A percentile compares a stretch with the other conserved stretches of the same genome.
These are phyloP conservation scores for Neofusicoccum laricinum DNA, from an alignment of 2,329 filamentous ascomycete species.

Conservation along the genomic window DNA sequence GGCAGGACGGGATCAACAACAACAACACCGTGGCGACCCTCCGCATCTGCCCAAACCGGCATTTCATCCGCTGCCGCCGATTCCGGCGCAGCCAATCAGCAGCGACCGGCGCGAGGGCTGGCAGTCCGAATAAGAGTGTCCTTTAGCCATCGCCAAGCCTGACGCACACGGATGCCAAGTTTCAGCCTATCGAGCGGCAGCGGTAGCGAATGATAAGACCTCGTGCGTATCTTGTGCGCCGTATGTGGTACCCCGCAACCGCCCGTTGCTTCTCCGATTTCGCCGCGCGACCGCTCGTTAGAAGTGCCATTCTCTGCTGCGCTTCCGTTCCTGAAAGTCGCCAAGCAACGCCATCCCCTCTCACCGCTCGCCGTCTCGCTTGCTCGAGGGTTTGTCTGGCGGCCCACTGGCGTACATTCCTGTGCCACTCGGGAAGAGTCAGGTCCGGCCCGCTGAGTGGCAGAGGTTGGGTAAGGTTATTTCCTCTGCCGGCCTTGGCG, in stretches of 20 bases:
- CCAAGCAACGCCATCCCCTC: not conserved
- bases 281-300: not conserved
- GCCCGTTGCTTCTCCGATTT: not conserved
- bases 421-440: not conserved
- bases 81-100: not conserved
- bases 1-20: not conserved
- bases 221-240: conserved; percentile 8
- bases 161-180: conserved; percentile 3
- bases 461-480: conserved; percentile 3
- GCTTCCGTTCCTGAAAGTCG: not conserved
- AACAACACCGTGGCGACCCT: conserved; percentile 4
- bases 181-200: not conserved
- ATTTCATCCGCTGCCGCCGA: not conserved
- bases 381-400: not conserved
- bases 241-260: conserved; percentile 1
- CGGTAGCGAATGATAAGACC: conserved; percentile 14
- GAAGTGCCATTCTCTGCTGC: not conserved
- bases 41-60: not conserved
- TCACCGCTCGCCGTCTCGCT: not conserved
- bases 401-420: not conserved
- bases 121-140: conserved; percentile 3
- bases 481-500: conserved; percentile 2
- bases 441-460: conserved; percentile 7
- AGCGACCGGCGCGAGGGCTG: not conserved
- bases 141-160: not conserved